Base-by-base conservation (phyloP, 148 eudicot genomes). In the Cornus kousa region DNA sequence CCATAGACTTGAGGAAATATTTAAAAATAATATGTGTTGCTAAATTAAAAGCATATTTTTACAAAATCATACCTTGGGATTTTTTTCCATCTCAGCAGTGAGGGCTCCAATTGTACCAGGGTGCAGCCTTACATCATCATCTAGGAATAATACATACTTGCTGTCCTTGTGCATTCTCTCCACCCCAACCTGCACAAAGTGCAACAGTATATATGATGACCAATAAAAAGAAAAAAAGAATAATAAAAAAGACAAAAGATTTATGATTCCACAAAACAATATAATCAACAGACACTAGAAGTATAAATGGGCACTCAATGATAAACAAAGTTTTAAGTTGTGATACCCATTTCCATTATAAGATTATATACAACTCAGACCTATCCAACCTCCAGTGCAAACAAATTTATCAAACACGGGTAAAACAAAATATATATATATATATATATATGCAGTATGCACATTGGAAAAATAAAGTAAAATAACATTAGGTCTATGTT, bases 61-160 rank as follows among this genome's bases (percentile, higher is more conserved):
- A 28, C 76, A 71, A 70, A 69, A 39, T 62, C 43, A 72, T 77
- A 95, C 99, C 88, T 96, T 95, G 2, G 99, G 99, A 70, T 87
- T 93, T 79, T 96, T 93, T 79, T 84, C 89, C 99, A 96, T 96
- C 85, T 96, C 97, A 37, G 94, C 95, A 67, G 95, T 91, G 70
- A 96, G 99, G 74, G 95, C 97, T 79, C 99, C 99, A 79, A 96
- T 89, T 81, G 99, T 86, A 73, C 99, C 99, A 67, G 99, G 99
- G 83, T 96, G 99, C 77, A 96, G 86, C 85, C 97, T 92, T 81
- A 93, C 94, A 91, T 96, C 99, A 82, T 96, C 99, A 83, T 96
- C 99, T 11, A 96, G 91, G 82, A 96, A 96, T 74, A 96, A 80
- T 78, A 96, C 93, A 80, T 96, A 96, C 87, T 96, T 96, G 90